phyloP scores from a whole-genome alignment of 192 early-diverging fungal species.

The Pilaira anomala region DNA sequence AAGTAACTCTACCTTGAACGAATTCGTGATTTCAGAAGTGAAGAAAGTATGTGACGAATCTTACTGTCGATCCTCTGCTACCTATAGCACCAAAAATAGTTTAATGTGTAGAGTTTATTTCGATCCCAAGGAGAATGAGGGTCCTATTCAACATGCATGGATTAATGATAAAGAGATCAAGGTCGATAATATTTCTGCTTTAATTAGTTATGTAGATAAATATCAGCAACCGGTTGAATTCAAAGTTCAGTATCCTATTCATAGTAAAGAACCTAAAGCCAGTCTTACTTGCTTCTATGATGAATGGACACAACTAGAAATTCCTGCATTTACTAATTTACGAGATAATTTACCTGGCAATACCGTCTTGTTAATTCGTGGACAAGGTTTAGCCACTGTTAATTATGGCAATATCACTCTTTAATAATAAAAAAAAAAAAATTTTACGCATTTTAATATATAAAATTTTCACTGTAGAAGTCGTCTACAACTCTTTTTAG shows the following conservation, averaged over 20 bases:
- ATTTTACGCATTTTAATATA: no score
- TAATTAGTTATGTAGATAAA: constrained; percentile 14
- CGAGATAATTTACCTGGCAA: constrained; percentile 36
- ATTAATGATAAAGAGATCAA: neutral
- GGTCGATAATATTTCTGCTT: constrained; percentile 5
- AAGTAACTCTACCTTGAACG: neutral
- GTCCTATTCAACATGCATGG: constrained; percentile 3
- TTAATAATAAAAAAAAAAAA: no score
- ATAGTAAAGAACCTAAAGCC: constrained; percentile 9
- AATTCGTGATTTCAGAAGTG: neutral
- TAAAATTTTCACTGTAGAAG: no score
- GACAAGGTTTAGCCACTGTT: constrained; percentile 20
- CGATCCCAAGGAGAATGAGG: constrained; percentile 8
- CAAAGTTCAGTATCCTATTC: constrained; percentile 14
- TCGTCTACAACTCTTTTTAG: no score
- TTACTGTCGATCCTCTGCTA: constrained; percentile 25
- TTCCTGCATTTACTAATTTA: constrained; percentile 44
- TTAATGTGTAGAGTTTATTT: constrained; percentile 32
- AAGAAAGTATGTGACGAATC: constrained; percentile 12
- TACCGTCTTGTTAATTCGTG: constrained; percentile 31
- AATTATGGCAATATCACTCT: neutral
- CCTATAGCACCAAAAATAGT: constrained; percentile 35
- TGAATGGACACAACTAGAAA: constrained; percentile 43
- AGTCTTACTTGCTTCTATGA: constrained; percentile 43
- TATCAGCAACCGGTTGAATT: constrained; percentile 1